phyloP scores from a whole-genome alignment of 208 protist species.

The Crithidia fasciculata region DNA sequence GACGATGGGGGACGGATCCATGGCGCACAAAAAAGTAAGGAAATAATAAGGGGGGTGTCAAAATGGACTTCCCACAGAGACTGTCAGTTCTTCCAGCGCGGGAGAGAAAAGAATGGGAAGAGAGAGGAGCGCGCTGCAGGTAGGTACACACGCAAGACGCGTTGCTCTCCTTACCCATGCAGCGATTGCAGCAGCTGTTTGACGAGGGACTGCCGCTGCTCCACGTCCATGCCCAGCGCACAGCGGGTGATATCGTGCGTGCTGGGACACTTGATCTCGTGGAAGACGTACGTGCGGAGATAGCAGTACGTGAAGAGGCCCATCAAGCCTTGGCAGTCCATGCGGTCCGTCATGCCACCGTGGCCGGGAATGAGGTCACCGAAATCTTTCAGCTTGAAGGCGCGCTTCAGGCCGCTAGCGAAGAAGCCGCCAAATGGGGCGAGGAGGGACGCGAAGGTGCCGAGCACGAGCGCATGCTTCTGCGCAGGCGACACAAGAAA shows the following conservation, averaged over 20 bases:
- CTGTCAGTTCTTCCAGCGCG: neutral
- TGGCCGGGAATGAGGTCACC: slow-evolving; percentile 97
- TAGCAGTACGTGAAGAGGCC: slow-evolving; percentile 93
- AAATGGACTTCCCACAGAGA: too few species aligned
- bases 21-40: too few species aligned
- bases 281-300: slow-evolving; percentile 77
- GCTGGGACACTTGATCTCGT: slow-evolving; percentile 52
- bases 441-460: slow-evolving; percentile 95
- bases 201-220: slow-evolving; percentile 46
- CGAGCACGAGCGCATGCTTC: slow-evolving; percentile 94
- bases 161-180: slow-evolving; percentile 9
- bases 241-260: slow-evolving; percentile 55
- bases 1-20: too few species aligned
- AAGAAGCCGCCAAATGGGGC: slow-evolving; percentile 99
- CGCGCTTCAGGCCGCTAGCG: slow-evolving; percentile 97
- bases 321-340: slow-evolving; percentile 98
- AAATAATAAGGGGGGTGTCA: too few species aligned
- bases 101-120: neutral
- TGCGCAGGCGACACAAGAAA: slow-evolving; percentile 83
- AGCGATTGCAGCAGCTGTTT: slow-evolving; percentile 47
- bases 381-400: slow-evolving; percentile 98
- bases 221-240: slow-evolving; percentile 43
- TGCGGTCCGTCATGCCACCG: slow-evolving; percentile 97
- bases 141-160: neutral
- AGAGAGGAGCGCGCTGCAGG: neutral